Base-by-base conservation (phyloP, 1,139 yeast species). In the Arxiozyma bovina region DNA sequence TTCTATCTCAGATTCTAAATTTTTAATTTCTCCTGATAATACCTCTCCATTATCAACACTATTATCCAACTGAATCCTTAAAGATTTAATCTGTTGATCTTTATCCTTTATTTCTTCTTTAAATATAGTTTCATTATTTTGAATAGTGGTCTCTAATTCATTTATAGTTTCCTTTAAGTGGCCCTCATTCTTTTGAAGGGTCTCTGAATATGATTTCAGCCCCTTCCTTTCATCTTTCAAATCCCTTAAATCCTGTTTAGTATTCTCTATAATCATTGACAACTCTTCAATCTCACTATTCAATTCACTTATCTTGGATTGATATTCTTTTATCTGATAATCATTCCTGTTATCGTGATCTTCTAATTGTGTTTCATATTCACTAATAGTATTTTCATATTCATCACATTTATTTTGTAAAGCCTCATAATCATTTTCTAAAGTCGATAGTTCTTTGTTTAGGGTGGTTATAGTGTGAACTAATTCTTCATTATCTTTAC, bases 351-450 rank as follows among this genome's bases (percentile, higher is more conserved):
- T 69, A 51, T 53, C 54, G 23, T 50, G 56, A 18, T 53, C 56
- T 53, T 65, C 66, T 2, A 68, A 53, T 51, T 66, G 58, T 4
- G 54, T 56, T 45, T 64, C 64, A 48, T 63, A 51, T 27, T 54
- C 60, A 42, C 61, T 67, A 38, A 61, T 54, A 48, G 55, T 50
- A 6, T 50, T 46, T 48, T 61, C 63, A 42, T 65, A 56, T 21
- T 57, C 53, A 18, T 54, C 41, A 22, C 60, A 71, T 40, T 82
- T 80, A 47, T 69, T 73, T 22, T 83, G 78, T 48, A 87, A 69
- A 50, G 79, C 72, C 58, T 85, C 91, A 63, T 88, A 81, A 65
- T 88, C 96, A 44, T 73, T 73, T 60, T 84, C 86, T 56, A 87
- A 70, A 48, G 77, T 78, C 1, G 72, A 70, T 40, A 80, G 74